These are phyloP conservation scores for Mucor mucedo DNA, from an alignment of 371 early-diverging fungal species.

Conservation along the genomic window DNA sequence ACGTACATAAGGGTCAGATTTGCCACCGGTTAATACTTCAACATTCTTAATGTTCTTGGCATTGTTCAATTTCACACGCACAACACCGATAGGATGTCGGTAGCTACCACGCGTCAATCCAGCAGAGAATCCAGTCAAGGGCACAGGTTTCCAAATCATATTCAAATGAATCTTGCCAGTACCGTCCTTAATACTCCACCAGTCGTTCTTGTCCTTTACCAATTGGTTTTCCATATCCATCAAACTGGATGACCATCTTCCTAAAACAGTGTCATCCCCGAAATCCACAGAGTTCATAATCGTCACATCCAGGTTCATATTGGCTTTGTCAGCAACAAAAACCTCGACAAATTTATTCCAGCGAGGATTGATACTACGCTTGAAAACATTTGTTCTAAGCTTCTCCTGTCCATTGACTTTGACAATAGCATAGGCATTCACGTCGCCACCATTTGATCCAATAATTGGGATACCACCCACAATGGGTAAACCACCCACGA, in stretches of 20 bases:
- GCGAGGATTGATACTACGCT: conserved; percentile 44
- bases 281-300: conserved; percentile 34
- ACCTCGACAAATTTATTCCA: conserved; percentile 46
- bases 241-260: conserved; percentile 29
- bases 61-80: conserved; percentile 69
- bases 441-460: conserved; percentile 18
- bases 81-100: conserved; percentile 75
- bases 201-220: conserved; percentile 44
- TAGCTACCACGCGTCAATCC: conserved; percentile 38
- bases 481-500: conserved; percentile 29
- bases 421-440: conserved; percentile 45
- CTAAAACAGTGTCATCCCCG: conserved; percentile 29
- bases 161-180: conserved; percentile 49
- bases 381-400: conserved; percentile 33
- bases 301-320: conserved; percentile 20
- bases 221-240: conserved; percentile 30
- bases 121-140: conserved; percentile 42
- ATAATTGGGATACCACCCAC: conserved; percentile 30
- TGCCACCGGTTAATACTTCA: conserved; percentile 61
- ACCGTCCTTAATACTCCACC: conserved; percentile 43
- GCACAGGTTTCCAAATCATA: conserved; percentile 52
- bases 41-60: conserved; percentile 73
- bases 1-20: conserved; percentile 81
- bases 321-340: conserved; percentile 33
- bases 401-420: conserved; percentile 40